Conservation (phyloP, 1,284 basidiomycete genomes). For the Malassezia brasiliensis region DNA sequence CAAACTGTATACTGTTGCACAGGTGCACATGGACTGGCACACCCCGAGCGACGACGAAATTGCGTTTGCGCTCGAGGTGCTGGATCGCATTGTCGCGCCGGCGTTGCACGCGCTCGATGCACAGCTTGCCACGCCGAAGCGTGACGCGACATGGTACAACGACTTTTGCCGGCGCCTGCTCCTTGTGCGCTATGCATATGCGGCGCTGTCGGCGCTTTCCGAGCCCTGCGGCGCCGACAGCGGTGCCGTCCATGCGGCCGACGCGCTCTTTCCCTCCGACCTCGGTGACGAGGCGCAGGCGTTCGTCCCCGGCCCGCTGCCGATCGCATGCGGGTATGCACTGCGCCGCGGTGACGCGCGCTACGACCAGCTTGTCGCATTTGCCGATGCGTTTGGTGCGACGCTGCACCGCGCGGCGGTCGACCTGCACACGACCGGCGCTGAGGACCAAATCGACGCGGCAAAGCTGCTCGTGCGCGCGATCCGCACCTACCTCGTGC, state of each 20-base stretch:
- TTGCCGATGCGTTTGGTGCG: conserved; percentile 62
- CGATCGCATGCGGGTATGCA: conserved; percentile 58
- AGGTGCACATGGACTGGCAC: conserved; percentile 82
- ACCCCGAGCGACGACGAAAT: conserved; percentile 68
- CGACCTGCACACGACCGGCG: conserved; percentile 53
- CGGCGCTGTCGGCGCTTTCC: conserved; percentile 58
- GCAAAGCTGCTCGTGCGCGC: conserved; percentile 55
- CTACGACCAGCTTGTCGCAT: conserved; percentile 59
- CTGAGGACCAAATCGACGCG: conserved; percentile 86
- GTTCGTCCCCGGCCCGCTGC: conserved; percentile 53
- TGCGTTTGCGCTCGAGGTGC: conserved; percentile 66
- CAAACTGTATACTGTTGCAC: conserved; percentile 64
- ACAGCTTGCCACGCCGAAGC: conserved; percentile 6
- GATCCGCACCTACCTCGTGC: conserved; percentile 34
- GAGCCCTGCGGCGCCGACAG: conserved; percentile 51
- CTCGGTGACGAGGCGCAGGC: conserved; percentile 59
- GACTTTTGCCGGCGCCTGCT: conserved; percentile 77
- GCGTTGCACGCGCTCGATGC: conserved; percentile 50
- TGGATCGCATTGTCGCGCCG: conserved; percentile 63
- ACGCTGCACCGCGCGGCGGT: conserved; percentile 62
- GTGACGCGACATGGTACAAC: conserved; percentile 59
- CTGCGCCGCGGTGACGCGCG: conserved; percentile 59
- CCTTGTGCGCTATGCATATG: conserved; percentile 59
- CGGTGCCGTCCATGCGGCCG: conserved; percentile 50
- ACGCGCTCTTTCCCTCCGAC: conserved; percentile 52